Evolutionary conservation across 202 grass and related monocot genomes (phyloP).

Genomic region (Schoenoplectus triqueter): DNA sequence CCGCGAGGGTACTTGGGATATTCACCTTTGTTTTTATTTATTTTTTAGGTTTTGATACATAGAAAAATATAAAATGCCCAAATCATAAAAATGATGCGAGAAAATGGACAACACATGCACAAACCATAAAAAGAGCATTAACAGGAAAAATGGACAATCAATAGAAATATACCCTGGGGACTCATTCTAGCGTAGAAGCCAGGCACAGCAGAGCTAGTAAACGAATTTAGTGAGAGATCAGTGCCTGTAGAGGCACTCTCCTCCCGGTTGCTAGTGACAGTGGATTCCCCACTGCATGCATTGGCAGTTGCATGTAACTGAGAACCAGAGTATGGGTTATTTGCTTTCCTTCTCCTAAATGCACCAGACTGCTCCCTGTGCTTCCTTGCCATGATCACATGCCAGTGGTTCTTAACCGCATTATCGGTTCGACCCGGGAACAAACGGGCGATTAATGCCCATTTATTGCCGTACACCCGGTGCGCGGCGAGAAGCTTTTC

Average conservation of each 20-base stretch:
- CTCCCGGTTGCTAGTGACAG: conserved; percentile 46
- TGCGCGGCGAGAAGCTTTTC: conserved; percentile 77
- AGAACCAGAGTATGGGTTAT: not conserved
- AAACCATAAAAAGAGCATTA: conserved; percentile 30
- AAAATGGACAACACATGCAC: not conserved
- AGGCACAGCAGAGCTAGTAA: conserved; percentile 42
- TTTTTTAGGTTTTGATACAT: not conserved
- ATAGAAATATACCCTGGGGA: conserved; percentile 16
- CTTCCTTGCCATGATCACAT: conserved; percentile 84
- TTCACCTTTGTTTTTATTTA: too few relatives aligned
- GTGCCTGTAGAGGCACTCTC: conserved; percentile 88
- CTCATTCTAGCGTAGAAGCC: conserved; percentile 50
- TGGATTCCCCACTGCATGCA: conserved; percentile 67
- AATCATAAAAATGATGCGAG: not conserved
- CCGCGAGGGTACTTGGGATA: not conserved
- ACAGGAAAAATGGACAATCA: not conserved
- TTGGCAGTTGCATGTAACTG: conserved; percentile 32
- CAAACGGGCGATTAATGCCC: conserved; percentile 79
- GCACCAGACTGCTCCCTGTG: conserved; percentile 57
- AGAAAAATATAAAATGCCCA: too few relatives aligned
- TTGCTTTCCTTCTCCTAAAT: conserved; percentile 50
- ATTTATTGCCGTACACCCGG: conserved; percentile 85
- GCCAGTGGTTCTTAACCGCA: conserved; percentile 99
- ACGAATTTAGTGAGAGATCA: conserved; percentile 71
- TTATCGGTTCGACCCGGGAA: conserved; percentile 95